Evolutionary conservation across 306 rosid genomes (phyloP), one percentile per base, ranked within the genome.

Genomic region (Trichosanthes cucumerina): DNA sequence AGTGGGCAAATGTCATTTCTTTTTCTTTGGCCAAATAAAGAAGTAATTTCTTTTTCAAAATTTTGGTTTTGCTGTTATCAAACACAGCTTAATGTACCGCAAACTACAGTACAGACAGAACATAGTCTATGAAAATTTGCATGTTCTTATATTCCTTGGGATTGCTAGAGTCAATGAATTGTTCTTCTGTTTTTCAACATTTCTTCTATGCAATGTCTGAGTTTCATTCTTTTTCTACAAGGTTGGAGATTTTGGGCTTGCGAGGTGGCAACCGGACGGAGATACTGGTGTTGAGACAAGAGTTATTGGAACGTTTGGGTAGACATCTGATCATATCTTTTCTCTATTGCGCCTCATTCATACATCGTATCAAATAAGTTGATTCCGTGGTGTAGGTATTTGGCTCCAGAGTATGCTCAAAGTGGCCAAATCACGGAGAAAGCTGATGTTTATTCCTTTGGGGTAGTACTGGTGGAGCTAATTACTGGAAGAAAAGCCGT

Each of bases 191-290:
- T 44, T 49, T 44, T 18, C 43, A 75, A 53, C 79, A 33, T 53
- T 31, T 53, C 7, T 56, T 19, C 34, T 36, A 19, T 13, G 77
- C 53, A 57, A 2, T 36, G 65, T 39, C 79, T 38, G 52, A 75
- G 68, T 46, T 78, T 62, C 63, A 63, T 81, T 77, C 57, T 31
- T 50, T 70, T 77, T 79, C 70, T 83, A 58, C 66, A 33, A 96
- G 99, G 98, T 96, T 81, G 99, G 99, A 71, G 99, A 96, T 85
- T 96, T 96, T 83, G 99, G 99, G 63, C 87, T 96, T 12, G 99
- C 99, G 31, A 91, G 99, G 87, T 96, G 99, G 99, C 99, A 96
- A 84, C 99, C 99, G 9, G 99, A 96, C 76, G 99, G 98, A 75
- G 99, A 92, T 77, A 84, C 87, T 0, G 99, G 98, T 66, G 98